Conservation (phyloP, 2,329 filamentous ascomycete genomes). For the Clonostachys sp. region DNA sequence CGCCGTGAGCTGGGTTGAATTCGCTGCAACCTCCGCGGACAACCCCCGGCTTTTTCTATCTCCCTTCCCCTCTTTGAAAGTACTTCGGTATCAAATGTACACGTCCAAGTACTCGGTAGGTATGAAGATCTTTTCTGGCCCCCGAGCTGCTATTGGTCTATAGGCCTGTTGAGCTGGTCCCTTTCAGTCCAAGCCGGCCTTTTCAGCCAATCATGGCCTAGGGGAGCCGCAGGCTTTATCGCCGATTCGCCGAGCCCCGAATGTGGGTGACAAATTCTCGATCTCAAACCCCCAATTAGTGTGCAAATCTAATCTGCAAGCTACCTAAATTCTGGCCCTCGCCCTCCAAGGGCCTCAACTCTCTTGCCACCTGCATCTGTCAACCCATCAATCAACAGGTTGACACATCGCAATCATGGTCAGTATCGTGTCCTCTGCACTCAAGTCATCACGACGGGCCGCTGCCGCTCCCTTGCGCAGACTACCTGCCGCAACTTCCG, state of each 20-base stretch:
- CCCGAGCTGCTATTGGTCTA: not conserved
- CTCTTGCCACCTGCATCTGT: not conserved
- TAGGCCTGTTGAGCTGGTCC: not conserved
- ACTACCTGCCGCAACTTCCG: conserved; percentile 19
- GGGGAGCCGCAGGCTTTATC: conserved; percentile 18
- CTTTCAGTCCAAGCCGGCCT: conserved; percentile 4
- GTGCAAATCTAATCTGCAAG: conserved; percentile 6
- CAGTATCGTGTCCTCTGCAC: conserved; percentile 60
- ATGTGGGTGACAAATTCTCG: conserved; percentile 24
- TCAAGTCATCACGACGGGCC: conserved; percentile 70
- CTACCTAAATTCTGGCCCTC: conserved; percentile 8
- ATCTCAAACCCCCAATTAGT: conserved; percentile 6
- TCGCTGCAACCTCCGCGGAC: no score
- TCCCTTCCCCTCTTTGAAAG: no score
- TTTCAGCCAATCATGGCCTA: conserved; percentile 20
- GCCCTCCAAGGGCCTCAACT: conserved; percentile 8
- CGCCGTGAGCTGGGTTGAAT: no score
- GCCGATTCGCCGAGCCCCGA: conserved; percentile 27
- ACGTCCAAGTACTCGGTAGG: no score
- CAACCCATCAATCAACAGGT: conserved; percentile 1
- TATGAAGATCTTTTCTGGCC: not conserved
- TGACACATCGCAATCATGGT: conserved; percentile 42
- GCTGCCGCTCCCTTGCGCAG: conserved; percentile 22
- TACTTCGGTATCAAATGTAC: no score
- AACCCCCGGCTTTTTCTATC: no score